A percentile compares a stretch with the other conserved stretches of the same genome.
These are phyloP conservation scores for Pouteria glomerata DNA, from an alignment of 148 eudicot genomes.

Conservation along the genomic window DNA sequence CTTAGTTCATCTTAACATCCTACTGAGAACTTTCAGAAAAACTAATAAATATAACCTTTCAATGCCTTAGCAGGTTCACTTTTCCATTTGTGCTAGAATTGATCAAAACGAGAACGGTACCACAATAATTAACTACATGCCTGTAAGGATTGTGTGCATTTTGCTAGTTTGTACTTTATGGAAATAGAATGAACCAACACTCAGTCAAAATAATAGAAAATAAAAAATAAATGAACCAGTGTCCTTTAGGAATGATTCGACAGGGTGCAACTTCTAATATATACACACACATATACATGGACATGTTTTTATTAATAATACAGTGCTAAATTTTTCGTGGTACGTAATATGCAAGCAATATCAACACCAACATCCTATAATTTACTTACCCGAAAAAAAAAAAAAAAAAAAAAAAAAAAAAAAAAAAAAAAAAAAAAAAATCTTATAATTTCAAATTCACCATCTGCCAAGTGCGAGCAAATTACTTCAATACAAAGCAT, in stretches of 20 bases:
- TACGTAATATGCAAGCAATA: background rate
- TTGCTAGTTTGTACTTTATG: background rate
- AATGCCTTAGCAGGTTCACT: background rate
- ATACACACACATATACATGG: background rate
- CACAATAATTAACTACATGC: background rate
- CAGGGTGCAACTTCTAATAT: background rate
- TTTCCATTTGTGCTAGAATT: background rate
- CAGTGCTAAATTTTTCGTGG: background rate
- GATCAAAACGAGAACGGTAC: background rate
- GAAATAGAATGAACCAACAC: background rate
- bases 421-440: no score
- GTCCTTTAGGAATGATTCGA: background rate
- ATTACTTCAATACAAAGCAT: background rate
- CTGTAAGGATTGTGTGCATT: background rate
- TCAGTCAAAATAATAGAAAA: background rate
- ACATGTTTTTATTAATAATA: background rate
- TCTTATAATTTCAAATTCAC: background rate
- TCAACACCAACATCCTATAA: no score
- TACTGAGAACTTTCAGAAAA: background rate
- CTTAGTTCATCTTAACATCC: background rate
- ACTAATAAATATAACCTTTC: background rate
- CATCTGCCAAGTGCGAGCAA: background rate
- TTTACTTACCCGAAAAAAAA: no score
- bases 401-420: no score
- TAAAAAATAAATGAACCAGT: background rate